Evolutionary conservation across 2,329 filamentous ascomycete species (phyloP).

Genomic region (Daldinia sp.): DNA sequence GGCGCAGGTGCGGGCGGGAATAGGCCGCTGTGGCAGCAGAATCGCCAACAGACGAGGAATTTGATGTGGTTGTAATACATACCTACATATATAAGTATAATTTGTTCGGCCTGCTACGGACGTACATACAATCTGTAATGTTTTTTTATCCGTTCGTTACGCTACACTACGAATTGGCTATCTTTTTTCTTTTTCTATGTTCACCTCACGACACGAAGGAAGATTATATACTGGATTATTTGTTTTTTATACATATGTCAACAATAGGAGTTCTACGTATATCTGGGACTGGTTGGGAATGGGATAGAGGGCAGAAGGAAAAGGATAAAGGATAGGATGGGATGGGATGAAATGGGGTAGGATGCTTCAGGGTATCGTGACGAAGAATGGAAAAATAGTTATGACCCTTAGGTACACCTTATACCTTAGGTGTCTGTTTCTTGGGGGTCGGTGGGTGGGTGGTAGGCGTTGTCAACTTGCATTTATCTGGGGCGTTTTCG

Average conservation of each 20-base stretch:
- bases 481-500: constrained; percentile 5
- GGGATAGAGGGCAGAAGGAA: not conserved
- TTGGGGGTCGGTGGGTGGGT: not conserved
- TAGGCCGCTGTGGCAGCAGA: constrained; percentile 67
- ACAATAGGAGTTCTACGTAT: not conserved
- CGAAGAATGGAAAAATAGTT: not conserved
- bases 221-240: not conserved
- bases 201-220: not conserved
- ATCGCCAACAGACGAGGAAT: constrained; percentile 61
- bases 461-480: not conserved
- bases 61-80: constrained; percentile 60
- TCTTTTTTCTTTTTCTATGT: not conserved
- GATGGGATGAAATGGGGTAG: not conserved
- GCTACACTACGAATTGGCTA: not conserved
- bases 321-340: not conserved
- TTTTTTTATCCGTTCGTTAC: constrained; percentile 2
- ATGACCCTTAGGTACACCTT: not conserved
- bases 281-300: not conserved
- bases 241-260: not conserved
- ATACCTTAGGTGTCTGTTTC: not conserved
- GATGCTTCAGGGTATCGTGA: not conserved
- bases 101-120: too few relatives aligned
- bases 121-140: not conserved
- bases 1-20: constrained; percentile 42
- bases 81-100: constrained; percentile 11